A percentile compares a stretch with the other conserved stretches of the same genome.
Evolutionary conservation across 257 asterid genomes (phyloP).

Genomic region (Solanum tacnaense): DNA sequence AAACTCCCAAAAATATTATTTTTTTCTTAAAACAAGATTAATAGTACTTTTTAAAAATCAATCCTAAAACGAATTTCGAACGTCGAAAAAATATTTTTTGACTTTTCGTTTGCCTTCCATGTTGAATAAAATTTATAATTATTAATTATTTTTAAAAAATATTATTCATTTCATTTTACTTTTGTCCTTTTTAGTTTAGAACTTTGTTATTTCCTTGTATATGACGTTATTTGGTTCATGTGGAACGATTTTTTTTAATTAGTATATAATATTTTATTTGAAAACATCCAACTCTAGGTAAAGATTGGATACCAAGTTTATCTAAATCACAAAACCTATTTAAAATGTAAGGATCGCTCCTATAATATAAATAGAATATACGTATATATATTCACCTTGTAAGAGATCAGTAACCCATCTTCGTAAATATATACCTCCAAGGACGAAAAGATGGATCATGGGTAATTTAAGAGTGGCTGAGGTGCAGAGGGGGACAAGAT

Average conservation of each 20-base stretch:
- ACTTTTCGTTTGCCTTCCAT: not conserved
- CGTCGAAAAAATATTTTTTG: not conserved
- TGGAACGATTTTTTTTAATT: not conserved
- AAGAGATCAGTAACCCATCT: not conserved
- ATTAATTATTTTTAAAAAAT: not conserved
- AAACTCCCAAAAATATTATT: not conserved
- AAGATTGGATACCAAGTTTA: not conserved
- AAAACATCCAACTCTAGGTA: not conserved
- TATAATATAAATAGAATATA: not conserved
- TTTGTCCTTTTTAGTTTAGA: not conserved
- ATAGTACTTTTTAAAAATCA: too few relatives aligned
- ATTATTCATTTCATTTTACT: not conserved
- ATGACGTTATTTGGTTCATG: not conserved
- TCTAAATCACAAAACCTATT: not conserved
- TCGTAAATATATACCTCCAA: not conserved
- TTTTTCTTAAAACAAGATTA: not conserved
- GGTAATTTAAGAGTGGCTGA: not conserved
- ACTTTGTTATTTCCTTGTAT: not conserved
- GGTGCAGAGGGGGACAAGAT: not conserved
- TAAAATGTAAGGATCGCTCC: not conserved
- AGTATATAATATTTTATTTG: not conserved
- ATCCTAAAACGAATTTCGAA: not conserved
- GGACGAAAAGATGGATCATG: not conserved
- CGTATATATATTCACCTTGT: not conserved
- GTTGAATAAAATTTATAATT: not conserved